Evolutionary conservation across 2,329 filamentous ascomycete species (phyloP), one percentile per base, ranked within the genome.

Genomic region (Ascochyta lentis): DNA sequence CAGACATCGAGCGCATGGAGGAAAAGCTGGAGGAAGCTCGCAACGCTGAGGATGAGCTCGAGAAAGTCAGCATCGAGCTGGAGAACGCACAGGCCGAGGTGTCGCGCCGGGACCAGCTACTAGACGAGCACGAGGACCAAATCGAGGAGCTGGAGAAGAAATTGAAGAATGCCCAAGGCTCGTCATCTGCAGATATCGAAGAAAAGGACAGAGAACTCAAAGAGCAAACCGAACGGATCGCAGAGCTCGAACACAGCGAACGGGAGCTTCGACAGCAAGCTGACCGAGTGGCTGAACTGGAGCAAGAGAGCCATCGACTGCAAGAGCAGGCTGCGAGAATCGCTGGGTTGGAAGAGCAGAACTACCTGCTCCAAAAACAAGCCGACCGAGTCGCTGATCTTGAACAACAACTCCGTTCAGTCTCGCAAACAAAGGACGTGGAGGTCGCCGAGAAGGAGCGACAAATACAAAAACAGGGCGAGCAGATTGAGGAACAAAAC

Each of bases 61-160:
- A 75, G n/a, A 74, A 71, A 59, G 60, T 72, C 38, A 70, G 59
- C 24, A 64, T 63, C 4, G 71, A 77, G 29, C 54, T 77, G 26
- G 74, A 72, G 15, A 65, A 66, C 6, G 68, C 72, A 34, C 66
- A 76, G 49, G 63, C 67, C 22, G 74, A 77, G 43, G 23, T 77
- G n/a, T 51, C 58, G 16, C 68, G 67, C 26, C 66, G 73, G 38
- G 74, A 77, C 29, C 58, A 65, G 29, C 49, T 73, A 43, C 65
- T 77, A 3, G 75, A 77, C 49, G 69, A 76, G 48, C 71, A 72
- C 33, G 75, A 77, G 9, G 73, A 72, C 7, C 65, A 76, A 42
- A 68, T 77, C 22, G 71, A 76, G 27, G 61, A 68, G 10, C 54
- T 76, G 23, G 65, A 74, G 34, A 61, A 61, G 12, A 70, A 74